These are phyloP conservation scores for Malbranchea cinnamomea DNA, from an alignment of 2,329 filamentous ascomycete species.

Conservation along the genomic window DNA sequence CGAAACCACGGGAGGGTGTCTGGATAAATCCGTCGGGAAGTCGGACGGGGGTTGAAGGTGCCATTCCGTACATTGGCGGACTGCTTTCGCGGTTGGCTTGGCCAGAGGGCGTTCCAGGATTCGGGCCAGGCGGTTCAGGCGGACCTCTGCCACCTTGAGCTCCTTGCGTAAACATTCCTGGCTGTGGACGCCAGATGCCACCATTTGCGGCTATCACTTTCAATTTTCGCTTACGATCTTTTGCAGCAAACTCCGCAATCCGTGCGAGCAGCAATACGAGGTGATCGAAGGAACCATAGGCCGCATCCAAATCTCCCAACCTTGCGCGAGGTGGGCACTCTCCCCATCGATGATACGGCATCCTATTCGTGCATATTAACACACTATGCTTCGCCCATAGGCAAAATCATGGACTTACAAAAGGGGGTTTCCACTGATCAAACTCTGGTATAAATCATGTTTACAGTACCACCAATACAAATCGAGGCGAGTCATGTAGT, in stretches of 20 bases:
- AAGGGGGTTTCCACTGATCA: conserved; percentile 69
- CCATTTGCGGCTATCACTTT: conserved; percentile 47
- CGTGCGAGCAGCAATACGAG: conserved; percentile 68
- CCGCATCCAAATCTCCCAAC: conserved; percentile 59
- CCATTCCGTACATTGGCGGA: conserved; percentile 36
- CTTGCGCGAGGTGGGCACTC: conserved; percentile 75
- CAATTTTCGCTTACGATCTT: conserved; percentile 65
- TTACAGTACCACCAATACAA: conserved; percentile 94
- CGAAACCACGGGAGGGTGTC: conserved; percentile 18
- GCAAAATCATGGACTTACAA: conserved; percentile 47
- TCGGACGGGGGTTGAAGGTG: conserved; percentile 25
- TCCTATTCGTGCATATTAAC: conserved; percentile 32
- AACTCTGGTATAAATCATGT: conserved; percentile 83
- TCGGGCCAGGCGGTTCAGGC: conserved; percentile 4
- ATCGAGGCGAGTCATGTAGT: conserved; percentile 68
- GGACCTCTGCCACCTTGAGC: conserved; percentile 4
- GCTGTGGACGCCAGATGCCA: conserved; percentile 39
- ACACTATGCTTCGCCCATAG: background rate
- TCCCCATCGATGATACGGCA: conserved; percentile 69
- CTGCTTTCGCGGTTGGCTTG: conserved; percentile 9
- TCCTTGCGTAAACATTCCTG: conserved; percentile 29
- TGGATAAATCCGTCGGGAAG: conserved; percentile 40
- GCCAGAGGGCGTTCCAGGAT: conserved; percentile 10
- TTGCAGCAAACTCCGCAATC: conserved; percentile 60
- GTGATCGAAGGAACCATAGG: conserved; percentile 83